Evolutionary conservation across 1,284 basidiomycete genomes (phyloP), one percentile per base, ranked within the genome.

Genomic region (Filobasidium uniguttulatum): DNA sequence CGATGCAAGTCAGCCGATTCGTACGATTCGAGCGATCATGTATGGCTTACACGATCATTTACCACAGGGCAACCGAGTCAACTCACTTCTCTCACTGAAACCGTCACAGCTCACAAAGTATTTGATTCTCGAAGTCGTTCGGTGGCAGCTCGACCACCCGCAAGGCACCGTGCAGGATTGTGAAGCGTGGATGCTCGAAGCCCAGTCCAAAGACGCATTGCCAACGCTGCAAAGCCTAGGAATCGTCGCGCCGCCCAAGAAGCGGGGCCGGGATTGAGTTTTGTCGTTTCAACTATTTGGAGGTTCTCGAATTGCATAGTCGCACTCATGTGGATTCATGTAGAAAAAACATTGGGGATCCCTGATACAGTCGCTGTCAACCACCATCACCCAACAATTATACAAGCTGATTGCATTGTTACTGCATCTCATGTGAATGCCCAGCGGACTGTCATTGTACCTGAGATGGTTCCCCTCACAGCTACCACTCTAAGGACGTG

Each of bases 101-200:
- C 75, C 81, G 1, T 85, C 86, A 1, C 76, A 77, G 2, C 82
- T 85, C 78, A 77, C 81, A 5, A 75, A 77, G 25, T 66, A 73
- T 22, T 74, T 82, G 17, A 72, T 85, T n/a, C 68, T 73, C 17
- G 75, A 73, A 33, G 74, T 93, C 35, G 64, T 85, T 20, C 77
- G 80, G 54, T 93, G 86, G 85, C 87, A 90, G 62, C 74, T 94
- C 10, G 79, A 78, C 31, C 71, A 88, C 62, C 85, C 88, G 0
- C 60, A 72, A 1, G 75, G 73, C 0, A 77, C 77, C 1, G 77
- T 77, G 59, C 80, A 79, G 4, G 77, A 81, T 7, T 87, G 85
- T 61, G 64, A 73, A 26, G 62, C 62, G 20, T 93, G 85, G 85
- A 67, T 96, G 41, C 68, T 69, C 52, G 67, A 68, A 20, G 76